A percentile compares a stretch with the other conserved stretches of the same genome.
These are phyloP conservation scores for Fusarium caatingaense DNA, from an alignment of 2,329 filamentous ascomycete species.

Conservation along the genomic window DNA sequence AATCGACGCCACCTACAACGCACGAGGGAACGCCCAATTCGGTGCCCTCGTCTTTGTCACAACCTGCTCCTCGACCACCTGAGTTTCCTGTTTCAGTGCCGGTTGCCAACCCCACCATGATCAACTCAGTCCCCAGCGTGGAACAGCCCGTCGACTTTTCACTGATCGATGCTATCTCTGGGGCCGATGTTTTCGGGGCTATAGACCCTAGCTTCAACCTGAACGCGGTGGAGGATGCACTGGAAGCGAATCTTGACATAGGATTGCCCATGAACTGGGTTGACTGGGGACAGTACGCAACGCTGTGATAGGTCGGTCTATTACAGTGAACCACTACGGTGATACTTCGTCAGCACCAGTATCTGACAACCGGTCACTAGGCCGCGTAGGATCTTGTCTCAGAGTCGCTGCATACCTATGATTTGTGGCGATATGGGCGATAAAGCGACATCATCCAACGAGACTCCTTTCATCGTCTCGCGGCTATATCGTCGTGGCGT, in stretches of 20 bases:
- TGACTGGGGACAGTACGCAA: slow-evolving; percentile 56
- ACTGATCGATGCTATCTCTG: slow-evolving; percentile 57
- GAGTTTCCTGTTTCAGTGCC: slow-evolving; percentile 30
- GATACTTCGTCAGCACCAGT: slow-evolving; percentile 7
- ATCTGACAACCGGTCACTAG: not conserved
- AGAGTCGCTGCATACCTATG: not conserved
- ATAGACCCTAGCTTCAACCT: slow-evolving; percentile 67
- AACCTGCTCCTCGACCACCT: slow-evolving; percentile 13
- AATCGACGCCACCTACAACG: slow-evolving; percentile 47
- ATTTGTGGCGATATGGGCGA: not conserved
- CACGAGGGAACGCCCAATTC: slow-evolving; percentile 40
- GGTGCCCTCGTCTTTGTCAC: slow-evolving; percentile 26
- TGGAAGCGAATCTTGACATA: slow-evolving; percentile 67
- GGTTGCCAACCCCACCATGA: slow-evolving; percentile 43
- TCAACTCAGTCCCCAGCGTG: slow-evolving; percentile 45
- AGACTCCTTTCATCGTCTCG: not conserved
- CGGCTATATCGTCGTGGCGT: not conserved
- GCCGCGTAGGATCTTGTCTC: not conserved
- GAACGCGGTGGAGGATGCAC: slow-evolving; percentile 63
- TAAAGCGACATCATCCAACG: not conserved
- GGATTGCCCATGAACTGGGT: slow-evolving; percentile 64
- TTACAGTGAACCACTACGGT: not conserved
- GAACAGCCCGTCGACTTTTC: slow-evolving; percentile 56
- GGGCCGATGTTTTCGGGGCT: slow-evolving; percentile 66
- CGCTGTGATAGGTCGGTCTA: slow-evolving; percentile 29